Base-by-base conservation (phyloP, 208 protist genomes). In the Trypanosoma theileri region DNA sequence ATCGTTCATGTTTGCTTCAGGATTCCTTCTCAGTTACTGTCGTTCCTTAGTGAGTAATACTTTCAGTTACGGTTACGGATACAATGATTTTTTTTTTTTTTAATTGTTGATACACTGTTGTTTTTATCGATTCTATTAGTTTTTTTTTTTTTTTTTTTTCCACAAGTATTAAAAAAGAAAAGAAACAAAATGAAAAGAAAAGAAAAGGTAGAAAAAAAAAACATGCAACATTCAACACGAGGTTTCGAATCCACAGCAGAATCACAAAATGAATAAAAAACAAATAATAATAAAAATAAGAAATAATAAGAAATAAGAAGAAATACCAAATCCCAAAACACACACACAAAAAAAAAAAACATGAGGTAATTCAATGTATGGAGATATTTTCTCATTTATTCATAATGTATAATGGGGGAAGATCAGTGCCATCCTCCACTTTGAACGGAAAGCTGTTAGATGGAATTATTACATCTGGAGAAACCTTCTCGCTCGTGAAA, bases 1-100 rank as follows among this genome's bases (percentile, higher is more conserved):
- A 11, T 75, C 66, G 40, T 86, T 78, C 86, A 92, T 90, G n/a
- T 22, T 45, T 28, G 22, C 12, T 35, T 60, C 31, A 40, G n/a
- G 19, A 35, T 12, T 35, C 7, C 41, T 17, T 14, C 6, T 21
- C 22, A 21, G 14, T 48, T 22, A 14, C 58, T n/a, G n/a, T 50
- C 13, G 35, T 52, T 63, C 42, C 41, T 63, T n/a, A 59, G 22
- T 51, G 8, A 31, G 52, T 40, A 26, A 9, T 22, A n/a, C 52
- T 24, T 58, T 59, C 24, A 22, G 50, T 59, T 22, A 35, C 45
- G 31, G 4, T 22, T 6, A 21, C 35, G 19, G 55, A 59, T 21
- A 26, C 41, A 54, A 54, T 62, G 45, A 59, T 28, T 17, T 11
- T n/a, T 48, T 17, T 11, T n/a, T 48, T 31, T 58, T 68, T 40